These are phyloP conservation scores for Acer yangbiense DNA, from an alignment of 345 rosid genomes.

Conservation along the genomic window DNA sequence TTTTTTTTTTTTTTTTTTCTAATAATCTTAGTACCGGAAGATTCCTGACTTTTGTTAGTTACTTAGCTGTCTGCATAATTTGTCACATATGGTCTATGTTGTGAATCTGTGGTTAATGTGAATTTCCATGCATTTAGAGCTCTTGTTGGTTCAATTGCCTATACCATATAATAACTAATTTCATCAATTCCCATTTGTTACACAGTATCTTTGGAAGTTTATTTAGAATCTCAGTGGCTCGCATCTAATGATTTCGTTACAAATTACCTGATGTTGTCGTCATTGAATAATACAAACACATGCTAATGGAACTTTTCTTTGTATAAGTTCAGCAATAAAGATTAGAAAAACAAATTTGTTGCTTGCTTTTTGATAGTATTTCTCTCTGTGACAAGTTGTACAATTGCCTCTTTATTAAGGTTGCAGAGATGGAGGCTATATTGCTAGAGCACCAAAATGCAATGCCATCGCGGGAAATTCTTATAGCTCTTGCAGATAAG, in stretches of 20 bases:
- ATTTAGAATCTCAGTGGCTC: neutral
- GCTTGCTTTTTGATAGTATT: neutral
- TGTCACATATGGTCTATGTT: neutral
- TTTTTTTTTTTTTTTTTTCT: neutral
- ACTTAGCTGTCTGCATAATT: neutral
- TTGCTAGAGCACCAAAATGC: conserved; percentile 72
- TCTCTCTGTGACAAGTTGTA: neutral
- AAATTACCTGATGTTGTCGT: neutral
- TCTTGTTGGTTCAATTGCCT: neutral
- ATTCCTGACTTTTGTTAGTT: neutral
- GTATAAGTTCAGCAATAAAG: neutral
- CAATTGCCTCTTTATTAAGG: conserved; percentile 43
- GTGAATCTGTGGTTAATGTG: neutral
- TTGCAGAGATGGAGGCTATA: conserved; percentile 90
- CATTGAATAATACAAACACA: neutral
- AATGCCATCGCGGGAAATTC: conserved; percentile 80
- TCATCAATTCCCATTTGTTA: neutral
- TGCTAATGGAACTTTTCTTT: neutral
- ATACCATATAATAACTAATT: neutral
- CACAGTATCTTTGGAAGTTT: neutral
- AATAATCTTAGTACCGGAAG: neutral
- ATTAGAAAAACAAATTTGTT: conserved; percentile 5
- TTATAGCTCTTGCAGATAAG: conserved; percentile 80
- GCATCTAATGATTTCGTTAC: neutral
- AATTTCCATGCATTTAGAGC: neutral